A percentile compares a stretch with the other conserved stretches of the same genome.
Conservation (phyloP, 306 rosid species). For the Vicia villosa region DNA sequence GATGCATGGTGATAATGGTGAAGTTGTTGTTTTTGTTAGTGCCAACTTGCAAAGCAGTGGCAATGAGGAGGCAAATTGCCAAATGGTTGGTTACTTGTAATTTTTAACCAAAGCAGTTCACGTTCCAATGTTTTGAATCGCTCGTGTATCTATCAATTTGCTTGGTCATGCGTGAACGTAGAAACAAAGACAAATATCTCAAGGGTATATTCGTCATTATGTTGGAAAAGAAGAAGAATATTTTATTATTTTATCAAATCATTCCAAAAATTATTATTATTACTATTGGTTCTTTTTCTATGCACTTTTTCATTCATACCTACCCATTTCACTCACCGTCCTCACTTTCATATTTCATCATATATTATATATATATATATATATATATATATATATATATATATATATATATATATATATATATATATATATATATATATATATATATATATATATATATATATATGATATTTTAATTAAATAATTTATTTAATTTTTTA, state of each 20-base stretch:
- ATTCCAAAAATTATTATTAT: background rate
- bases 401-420: too few species aligned
- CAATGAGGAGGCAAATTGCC: background rate
- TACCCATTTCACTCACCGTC: background rate
- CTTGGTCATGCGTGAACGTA: background rate
- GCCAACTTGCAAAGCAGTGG: background rate
- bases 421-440: too few species aligned
- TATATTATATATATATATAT: too few species aligned
- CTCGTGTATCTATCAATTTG: conserved; percentile 35
- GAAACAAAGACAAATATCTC: background rate
- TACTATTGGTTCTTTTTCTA: background rate
- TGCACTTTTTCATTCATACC: conserved; percentile 4
- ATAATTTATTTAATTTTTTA: too few species aligned
- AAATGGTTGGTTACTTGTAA: background rate
- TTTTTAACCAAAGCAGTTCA: background rate
- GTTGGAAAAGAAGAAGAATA: background rate
- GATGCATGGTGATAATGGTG: background rate
- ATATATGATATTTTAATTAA: too few species aligned
- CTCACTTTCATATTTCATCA: background rate
- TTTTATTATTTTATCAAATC: conserved; percentile 1
- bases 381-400: too few species aligned
- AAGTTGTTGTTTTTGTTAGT: background rate
- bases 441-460: too few species aligned
- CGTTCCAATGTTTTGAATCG: conserved; percentile 25
- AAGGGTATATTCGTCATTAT: background rate